Base-by-base conservation (phyloP, 768 basidiomycete species). In the Tulasnella sp. region DNA sequence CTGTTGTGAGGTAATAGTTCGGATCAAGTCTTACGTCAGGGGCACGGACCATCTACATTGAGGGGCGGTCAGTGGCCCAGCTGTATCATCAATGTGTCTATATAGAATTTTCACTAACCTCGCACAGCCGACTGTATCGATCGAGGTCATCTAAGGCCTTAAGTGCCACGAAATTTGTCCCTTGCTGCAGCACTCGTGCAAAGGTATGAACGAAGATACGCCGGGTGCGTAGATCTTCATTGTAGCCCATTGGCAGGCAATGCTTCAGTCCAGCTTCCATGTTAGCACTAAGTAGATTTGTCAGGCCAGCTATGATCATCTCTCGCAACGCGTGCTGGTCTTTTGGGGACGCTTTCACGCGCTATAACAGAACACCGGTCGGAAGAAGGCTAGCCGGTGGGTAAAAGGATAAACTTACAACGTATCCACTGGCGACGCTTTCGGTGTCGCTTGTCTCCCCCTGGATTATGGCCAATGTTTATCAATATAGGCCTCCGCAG, bases 241-340 rank as follows among this genome's bases (percentile, higher is more conserved):
- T 84, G 64, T 89, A 91, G 1, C 86, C 87, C 60, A 87, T 74
- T 3, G 82, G 73, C 21, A 93, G 78, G 65, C 86, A 91, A 68
- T 93, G 88, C 68, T 91, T 92, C 67, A 93, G 82, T 4, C 89
- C 92, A 64, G 81, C 84, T 66, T 92, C 88, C 15, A 87, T 83
- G 67, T 94, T 94, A 11, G 89, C 80, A 31, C 78, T 80, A 57
- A 94, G 83, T 4, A 94, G 75, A 62, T 91, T 83, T 0, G 90
- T 80, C 5, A 94, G 77, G 1, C 86, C 88, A 4, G 81, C 78
- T 60, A 93, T 86, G 44, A 89, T 82, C 15, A 88, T 73, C 60
- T 89, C 84, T 12, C 85, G 80, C 42, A 89, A 71, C 59, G 85
- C 45, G 49, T 64, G 48, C 19, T 67, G 60, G 27, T 67, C 53